Evolutionary conservation across 768 basidiomycete species (phyloP), one percentile per base, ranked within the genome.

Genomic region (Lentinula sp.): DNA sequence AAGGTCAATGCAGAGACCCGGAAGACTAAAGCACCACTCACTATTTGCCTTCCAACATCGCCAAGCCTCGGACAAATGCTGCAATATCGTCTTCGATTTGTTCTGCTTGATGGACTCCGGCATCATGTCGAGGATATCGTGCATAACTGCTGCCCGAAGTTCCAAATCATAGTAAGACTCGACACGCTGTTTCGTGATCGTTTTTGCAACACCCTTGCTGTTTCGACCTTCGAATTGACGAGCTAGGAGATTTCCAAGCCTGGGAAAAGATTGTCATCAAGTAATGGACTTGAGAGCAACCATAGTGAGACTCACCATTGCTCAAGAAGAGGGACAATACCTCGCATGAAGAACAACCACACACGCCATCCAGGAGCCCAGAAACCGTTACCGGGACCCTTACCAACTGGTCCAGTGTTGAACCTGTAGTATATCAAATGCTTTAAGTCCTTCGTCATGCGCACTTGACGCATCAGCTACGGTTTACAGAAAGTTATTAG

Each of bases 71-170:
- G 95, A 97, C 66, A 98, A 76, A 72, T 98, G 97, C 72, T 99
- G 97, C 70, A 99, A 70, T 65, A 99, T 98, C 10, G 97, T 98
- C 80, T 99, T 99, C n/a, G 95, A 87, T 79, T 99, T 98, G 77
- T 98, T 99, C 75, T 95, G 94, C 76, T 95, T 95, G 79, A 98
- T 95, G 2, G 92, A 94, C 74, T 98, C 97, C 6, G 97, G 97
- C 96, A 98, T 98, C 96, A 98, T 98, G 78, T 98, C 96, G 66
- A 99, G 80, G 67, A 99, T 98, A 74, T 99, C 96, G 76, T 98
- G 96, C 97, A 99, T 98, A 68, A 99, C 96, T 51, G 97, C 95
- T 0, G 97, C 97, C 58, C 97, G 88, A 48, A 99, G 78, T 71
- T 99, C 97, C 39, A 99, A 81, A 73, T 99, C 97, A 68, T 95